Evolutionary conservation across 768 basidiomycete species (phyloP).

Genomic region (Cystoderma amianthinum): DNA sequence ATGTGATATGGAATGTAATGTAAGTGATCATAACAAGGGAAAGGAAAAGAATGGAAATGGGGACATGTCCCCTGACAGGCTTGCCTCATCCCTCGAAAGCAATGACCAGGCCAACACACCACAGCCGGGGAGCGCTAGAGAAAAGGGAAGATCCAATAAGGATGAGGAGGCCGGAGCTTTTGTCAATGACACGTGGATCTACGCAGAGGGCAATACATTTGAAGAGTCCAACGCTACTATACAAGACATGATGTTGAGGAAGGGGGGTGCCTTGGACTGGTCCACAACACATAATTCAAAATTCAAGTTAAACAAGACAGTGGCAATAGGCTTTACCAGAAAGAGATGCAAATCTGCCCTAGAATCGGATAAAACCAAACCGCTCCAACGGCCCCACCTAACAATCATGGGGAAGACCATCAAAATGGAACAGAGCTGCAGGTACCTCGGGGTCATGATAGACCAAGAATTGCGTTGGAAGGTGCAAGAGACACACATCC

Average conservation of each 20-base stretch:
- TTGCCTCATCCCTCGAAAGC: too few relatives aligned
- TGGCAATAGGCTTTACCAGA: slow-evolving; percentile 15
- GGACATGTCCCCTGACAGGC: too few relatives aligned
- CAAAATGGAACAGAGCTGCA: slow-evolving; percentile 1
- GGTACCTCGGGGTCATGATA: slow-evolving; percentile 9
- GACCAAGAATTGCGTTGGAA: neutral
- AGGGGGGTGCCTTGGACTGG: slow-evolving; percentile 18
- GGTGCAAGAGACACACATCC: neutral
- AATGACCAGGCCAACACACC: too few relatives aligned
- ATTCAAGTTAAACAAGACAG: slow-evolving; percentile 23
- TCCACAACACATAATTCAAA: slow-evolving; percentile 15
- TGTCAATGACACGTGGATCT: slow-evolving; percentile 18
- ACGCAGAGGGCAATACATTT: too few relatives aligned
- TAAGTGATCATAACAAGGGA: too few relatives aligned
- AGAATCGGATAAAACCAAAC: too few relatives aligned
- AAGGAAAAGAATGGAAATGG: too few relatives aligned
- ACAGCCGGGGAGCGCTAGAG: too few relatives aligned
- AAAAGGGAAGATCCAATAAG: too few relatives aligned
- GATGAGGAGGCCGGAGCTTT: slow-evolving; percentile 18
- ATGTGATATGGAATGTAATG: too few relatives aligned
- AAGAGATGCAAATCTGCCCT: neutral
- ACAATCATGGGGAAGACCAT: neutral
- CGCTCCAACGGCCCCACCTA: slow-evolving; percentile 1
- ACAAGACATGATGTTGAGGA: slow-evolving; percentile 14
- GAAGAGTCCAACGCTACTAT: slow-evolving; percentile 13